Base-by-base conservation (phyloP, 129 eudicot species). In the Helichrysum umbraculigerum region DNA sequence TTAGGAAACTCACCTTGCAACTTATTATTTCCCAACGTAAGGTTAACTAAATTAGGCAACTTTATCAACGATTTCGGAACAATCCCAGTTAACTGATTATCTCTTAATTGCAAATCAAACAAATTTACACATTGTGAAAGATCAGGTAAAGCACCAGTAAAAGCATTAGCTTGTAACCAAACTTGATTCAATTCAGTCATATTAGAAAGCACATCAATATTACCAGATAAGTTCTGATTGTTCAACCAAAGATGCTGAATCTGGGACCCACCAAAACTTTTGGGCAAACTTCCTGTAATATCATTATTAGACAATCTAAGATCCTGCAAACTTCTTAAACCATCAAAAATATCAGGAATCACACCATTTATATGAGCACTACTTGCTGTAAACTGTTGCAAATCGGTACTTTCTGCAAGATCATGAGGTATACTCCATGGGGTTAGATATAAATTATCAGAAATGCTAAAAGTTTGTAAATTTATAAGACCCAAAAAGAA, bases 31-130 rank as follows among this genome's bases (percentile, higher is more conserved):
- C 83, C 82, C 56, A 90, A 52, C 5, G 89, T 70, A 30, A 90
- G 70, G 39, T 88, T 88, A 10, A 37, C 63, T 33, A 90, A 70
- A 2, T 66, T 75, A 4, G 85, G 82, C 3, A 88, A 74, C 51
- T 65, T 10, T 51, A 69, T 60, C 22, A 90, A 4, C 0, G 87
- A 75, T 1, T 50, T 51, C 7, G 91, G 93, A 37, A 90, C 84
- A 16, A 84, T 20, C 0, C 96, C 96, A 14, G 93, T 88, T 4
- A 90, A 80, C 50, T 76, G 87, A 50, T 90, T 90, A 70, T 84
- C 92, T 71, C 96, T 72, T 20, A 90, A 88, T 80, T 90, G 96
- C 66, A 90, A 83, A 86, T 90, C 96, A 30, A 86, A 86, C 11
- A 88, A 35, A 54, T 78, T 65, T 0, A 4, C 5, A 30, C 96